Evolutionary conservation across 1,284 basidiomycete genomes (phyloP), one percentile per base, ranked within the genome.

Genomic region (Leccinum pachyderme): DNA sequence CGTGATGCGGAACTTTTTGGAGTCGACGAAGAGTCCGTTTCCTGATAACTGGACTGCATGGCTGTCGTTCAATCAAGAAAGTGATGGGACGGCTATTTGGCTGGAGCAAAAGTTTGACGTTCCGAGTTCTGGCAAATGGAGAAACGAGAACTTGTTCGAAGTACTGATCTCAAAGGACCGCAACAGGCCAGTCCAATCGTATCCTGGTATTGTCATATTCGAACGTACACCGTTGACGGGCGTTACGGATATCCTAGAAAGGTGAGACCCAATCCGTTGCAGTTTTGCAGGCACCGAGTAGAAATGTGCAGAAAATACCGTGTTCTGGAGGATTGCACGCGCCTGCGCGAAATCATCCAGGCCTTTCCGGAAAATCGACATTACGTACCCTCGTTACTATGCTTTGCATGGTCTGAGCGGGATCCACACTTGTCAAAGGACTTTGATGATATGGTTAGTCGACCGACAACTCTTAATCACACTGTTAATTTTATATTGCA

Each of bases 81-180:
- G 77, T 59, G 88, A 90, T 61, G 80, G 79, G 12, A 89, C 87
- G 6, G 87, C 87, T 3, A 87, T 89, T 43, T 90, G 87, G 88
- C 61, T 89, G 46, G 83, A 89, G 63, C 77, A 77, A 59, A 90
- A 90, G 69, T 88, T 89, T 58, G 76, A 83, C 57, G 76, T 88
- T 15, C 84, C 85, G 0, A 66, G 73, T 2, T 84, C 84, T 2
- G 87, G 87, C 3, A 58, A 69, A 39, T 89, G 86, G 86, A 71
- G 72, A 9, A 75, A 77, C 12, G 84, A 84, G 59, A 70, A 65
- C 7, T 72, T 84, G 2, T 89, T 87, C 65, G 77, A 81, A 18
- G 83, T 88, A 46, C 81, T 76, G 6, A 29, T 69, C 12, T 52
- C 66, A 3, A 47, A 47, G 22, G 49, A 51, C 6, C 51, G 37